These are phyloP conservation scores for Suhomyces faveliae DNA, from an alignment of 805 yeast species.

Conservation along the genomic window DNA sequence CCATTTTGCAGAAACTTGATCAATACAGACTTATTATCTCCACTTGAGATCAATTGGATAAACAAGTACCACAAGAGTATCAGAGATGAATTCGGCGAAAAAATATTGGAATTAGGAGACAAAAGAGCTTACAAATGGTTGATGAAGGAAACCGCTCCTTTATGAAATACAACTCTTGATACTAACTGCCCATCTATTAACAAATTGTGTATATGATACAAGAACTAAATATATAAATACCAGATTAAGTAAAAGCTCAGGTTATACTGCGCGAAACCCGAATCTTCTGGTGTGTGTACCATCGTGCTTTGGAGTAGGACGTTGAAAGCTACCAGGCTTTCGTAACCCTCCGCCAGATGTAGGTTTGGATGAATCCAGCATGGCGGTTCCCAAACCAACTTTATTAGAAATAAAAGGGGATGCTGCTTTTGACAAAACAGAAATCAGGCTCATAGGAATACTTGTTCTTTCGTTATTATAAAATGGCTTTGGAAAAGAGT, in stretches of 20 bases:
- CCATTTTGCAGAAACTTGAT: slow-evolving; percentile 40
- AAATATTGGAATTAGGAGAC: slow-evolving; percentile 53
- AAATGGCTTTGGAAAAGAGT: not conserved
- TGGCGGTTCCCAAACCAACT: slow-evolving; percentile 8
- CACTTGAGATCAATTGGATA: slow-evolving; percentile 37
- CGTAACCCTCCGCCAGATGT: slow-evolving; percentile 18
- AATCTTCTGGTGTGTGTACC: not conserved
- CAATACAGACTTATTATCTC: slow-evolving; percentile 27
- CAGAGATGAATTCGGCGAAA: slow-evolving; percentile 29
- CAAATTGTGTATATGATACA: not conserved
- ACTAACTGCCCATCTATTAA: not conserved
- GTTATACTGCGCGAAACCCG: slow-evolving; percentile 11
- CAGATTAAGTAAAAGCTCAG: slow-evolving; percentile 18
- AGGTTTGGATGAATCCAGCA: not conserved
- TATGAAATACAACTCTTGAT: not conserved
- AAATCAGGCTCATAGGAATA: slow-evolving; percentile 9
- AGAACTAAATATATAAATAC: slow-evolving; percentile 1
- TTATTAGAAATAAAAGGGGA: slow-evolving; percentile 35
- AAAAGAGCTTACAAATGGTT: slow-evolving; percentile 70
- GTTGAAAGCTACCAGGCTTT: slow-evolving; percentile 37
- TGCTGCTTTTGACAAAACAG: slow-evolving; percentile 3
- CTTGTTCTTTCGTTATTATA: not conserved
- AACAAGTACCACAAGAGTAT: slow-evolving; percentile 37
- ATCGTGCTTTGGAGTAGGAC: slow-evolving; percentile 22
- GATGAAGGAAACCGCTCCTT: slow-evolving; percentile 55